Base-by-base conservation (phyloP, 78 protist species). In the Dictyostelium intermedium region DNA sequence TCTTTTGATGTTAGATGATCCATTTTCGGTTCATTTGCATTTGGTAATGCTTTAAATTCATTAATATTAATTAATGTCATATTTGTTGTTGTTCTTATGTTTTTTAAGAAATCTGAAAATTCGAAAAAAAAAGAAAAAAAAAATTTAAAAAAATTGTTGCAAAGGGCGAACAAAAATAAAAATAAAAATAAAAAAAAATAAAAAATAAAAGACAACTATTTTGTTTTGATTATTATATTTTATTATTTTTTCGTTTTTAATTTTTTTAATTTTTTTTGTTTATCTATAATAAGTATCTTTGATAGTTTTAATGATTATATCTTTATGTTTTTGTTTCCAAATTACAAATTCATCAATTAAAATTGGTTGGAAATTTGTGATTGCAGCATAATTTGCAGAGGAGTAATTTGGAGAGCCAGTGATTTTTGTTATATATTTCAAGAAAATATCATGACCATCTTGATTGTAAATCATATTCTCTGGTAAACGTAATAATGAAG, bases 1-100 rank as follows among this genome's bases (percentile, higher is more conserved):
- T 92, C 96, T 45, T 53, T 56, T 34, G 86, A 34, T 9, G 82
- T 61, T 7, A 92, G 27, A 92, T 92, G 96, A 18, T 74, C 85
- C 82, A 86, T 92, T 53, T 30, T 35, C 3, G 96, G 96, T 92
- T 85, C 92, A 25, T 82, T 56, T 32, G 86, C 86, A 56, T 23
- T 20, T n/a, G 82, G 82, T 77, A 77, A 77, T 27, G 35, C 14
- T 66, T 66, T 66, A 66, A 66, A 66, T 66, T 56, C 66, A 20
- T 23, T 56, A 56, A 56, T 56, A 56, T 56, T 56, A 13, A 20
- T 56, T 20, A 56, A 14, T 56, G 25, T 56, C 20, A 56, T 56
- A 5, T 18, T 53, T 4, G 0, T 50, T 53, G 25, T 53, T 53
- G 0, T 53, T 53, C 4, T 56, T 2, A 20, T 13, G 10, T 16